A percentile compares a stretch with the other conserved stretches of the same genome.
phyloP scores from a whole-genome alignment of 1,139 yeast species.

The Debaryomyces nepalensis region DNA sequence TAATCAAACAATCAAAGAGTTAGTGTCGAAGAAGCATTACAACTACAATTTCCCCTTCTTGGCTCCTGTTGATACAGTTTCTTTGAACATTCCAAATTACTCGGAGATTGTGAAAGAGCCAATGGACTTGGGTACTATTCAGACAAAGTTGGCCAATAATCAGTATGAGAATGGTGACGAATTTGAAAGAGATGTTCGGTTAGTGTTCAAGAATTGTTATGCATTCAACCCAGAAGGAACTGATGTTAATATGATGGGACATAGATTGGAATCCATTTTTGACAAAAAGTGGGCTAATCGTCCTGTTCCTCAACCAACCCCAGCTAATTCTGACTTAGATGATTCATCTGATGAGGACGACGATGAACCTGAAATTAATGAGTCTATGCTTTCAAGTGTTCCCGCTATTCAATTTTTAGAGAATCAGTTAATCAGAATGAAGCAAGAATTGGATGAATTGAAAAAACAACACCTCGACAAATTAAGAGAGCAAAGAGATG shows the following conservation, averaged over 20 bases:
- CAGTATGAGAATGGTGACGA: constrained; percentile 89
- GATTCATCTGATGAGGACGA: constrained; percentile 53
- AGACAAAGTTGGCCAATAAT: constrained; percentile 78
- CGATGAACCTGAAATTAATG: constrained; percentile 75
- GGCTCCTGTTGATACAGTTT: constrained; percentile 94
- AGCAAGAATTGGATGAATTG: constrained; percentile 78
- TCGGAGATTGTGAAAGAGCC: constrained; percentile 85
- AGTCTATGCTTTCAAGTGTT: constrained; percentile 67
- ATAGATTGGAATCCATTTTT: constrained; percentile 81
- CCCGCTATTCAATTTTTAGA: constrained; percentile 92
- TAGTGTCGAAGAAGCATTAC: constrained; percentile 81
- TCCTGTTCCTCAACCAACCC: constrained; percentile 73
- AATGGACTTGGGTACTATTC: constrained; percentile 92
- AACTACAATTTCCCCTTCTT: constrained; percentile 87
- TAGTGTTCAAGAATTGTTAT: constrained; percentile 88
- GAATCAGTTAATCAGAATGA: constrained; percentile 84
- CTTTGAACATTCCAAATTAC: constrained; percentile 90
- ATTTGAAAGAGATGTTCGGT: constrained; percentile 79
- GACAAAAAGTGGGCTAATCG: constrained; percentile 88
- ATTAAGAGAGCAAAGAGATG: constrained; percentile 51
- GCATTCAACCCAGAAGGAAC: constrained; percentile 94
- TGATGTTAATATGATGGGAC: constrained; percentile 95
- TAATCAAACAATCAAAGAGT: constrained; percentile 79
- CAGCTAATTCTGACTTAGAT: constrained; percentile 40
- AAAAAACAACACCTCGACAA: constrained; percentile 71